Conservation (phyloP, 1,284 basidiomycete species). For the Cystobasidium slooffiae region DNA sequence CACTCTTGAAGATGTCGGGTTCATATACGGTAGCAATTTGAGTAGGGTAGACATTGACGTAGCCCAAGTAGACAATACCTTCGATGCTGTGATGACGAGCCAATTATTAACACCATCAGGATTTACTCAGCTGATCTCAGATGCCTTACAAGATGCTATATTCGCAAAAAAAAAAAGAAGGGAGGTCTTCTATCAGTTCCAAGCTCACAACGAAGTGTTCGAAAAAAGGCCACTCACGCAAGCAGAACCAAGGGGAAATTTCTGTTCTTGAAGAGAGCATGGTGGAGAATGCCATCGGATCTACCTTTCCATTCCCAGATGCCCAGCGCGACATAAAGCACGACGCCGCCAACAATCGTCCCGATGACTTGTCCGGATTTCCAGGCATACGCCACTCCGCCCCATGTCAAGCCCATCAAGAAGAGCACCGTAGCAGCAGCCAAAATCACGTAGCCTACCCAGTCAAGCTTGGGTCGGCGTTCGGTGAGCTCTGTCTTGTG, state of each 20-base stretch:
- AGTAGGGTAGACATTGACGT: constrained; percentile 8
- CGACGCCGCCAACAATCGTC: constrained; percentile 21
- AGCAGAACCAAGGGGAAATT: constrained; percentile 49
- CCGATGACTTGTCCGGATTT: constrained; percentile 49
- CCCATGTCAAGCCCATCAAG: constrained; percentile 75
- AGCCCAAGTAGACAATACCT: constrained; percentile 3
- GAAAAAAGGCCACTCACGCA: constrained; percentile 21
- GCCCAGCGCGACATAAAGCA: constrained; percentile 12
- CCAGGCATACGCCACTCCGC: constrained; percentile 56
- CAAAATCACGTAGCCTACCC: constrained; percentile 15
- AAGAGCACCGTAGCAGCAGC: constrained; percentile 65
- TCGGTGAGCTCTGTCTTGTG: constrained; percentile 16
- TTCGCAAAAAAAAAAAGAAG: no score
- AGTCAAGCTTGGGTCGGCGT: constrained; percentile 17
- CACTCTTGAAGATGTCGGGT: constrained; percentile 3
- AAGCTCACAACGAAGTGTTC: no score
- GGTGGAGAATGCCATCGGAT: constrained; percentile 48
- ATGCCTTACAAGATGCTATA: constrained; percentile 9
- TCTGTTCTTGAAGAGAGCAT: constrained; percentile 48
- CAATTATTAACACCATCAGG: neutral
- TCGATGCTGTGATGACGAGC: neutral
- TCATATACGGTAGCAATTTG: constrained; percentile 6
- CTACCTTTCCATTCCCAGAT: constrained; percentile 39
- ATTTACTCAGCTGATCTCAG: neutral
- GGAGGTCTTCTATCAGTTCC: no score